Percentiles rank a stretch among this genome's conserved stretches.
Evolutionary conservation across 2,329 filamentous ascomycete genomes (phyloP).

Genomic region (Aspergillus novofumigatus): DNA sequence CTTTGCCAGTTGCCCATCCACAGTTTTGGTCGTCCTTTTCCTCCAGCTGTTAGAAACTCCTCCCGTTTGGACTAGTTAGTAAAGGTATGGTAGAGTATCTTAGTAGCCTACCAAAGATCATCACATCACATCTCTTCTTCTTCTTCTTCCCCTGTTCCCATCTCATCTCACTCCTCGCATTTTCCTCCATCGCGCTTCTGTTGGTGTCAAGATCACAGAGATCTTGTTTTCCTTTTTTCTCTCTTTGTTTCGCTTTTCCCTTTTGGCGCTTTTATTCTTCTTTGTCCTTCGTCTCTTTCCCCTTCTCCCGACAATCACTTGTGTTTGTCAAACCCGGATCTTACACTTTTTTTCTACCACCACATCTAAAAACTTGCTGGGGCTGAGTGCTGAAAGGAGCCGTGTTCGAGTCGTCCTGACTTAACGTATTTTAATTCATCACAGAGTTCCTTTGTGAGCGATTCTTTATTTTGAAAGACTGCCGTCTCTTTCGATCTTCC

Average conservation of each 20-base stretch:
- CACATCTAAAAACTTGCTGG: slow-evolving; percentile 7
- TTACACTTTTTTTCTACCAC: slow-evolving; percentile 5
- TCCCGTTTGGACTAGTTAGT: slow-evolving; percentile 2
- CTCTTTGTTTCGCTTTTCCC: slow-evolving; percentile 15
- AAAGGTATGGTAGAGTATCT: background rate
- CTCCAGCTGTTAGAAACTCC: slow-evolving; percentile 10
- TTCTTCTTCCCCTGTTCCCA: slow-evolving; percentile 16
- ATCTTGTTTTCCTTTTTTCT: slow-evolving; percentile 6
- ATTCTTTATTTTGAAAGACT: background rate
- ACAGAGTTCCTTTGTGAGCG: slow-evolving; percentile 5
- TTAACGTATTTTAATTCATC: slow-evolving; percentile 16
- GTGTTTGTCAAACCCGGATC: slow-evolving; percentile 3
- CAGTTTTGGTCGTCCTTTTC: slow-evolving; percentile 21
- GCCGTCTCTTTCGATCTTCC: background rate
- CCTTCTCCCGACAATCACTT: background rate
- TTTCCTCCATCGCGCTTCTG: slow-evolving; percentile 24
- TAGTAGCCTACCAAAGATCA: background rate
- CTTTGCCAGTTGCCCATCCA: slow-evolving; percentile 18
- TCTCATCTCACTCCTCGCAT: slow-evolving; percentile 21
- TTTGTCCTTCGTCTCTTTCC: slow-evolving; percentile 4
- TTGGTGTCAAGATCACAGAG: background rate
- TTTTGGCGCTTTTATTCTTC: slow-evolving; percentile 5
- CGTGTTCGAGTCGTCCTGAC: slow-evolving; percentile 16
- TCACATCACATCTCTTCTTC: slow-evolving; percentile 17
- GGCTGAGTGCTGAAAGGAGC: slow-evolving; percentile 9